Evolutionary conservation across 495 filamentous ascomycete genomes (phyloP).

Genomic region (Penicillium macrosclerotiorum): DNA sequence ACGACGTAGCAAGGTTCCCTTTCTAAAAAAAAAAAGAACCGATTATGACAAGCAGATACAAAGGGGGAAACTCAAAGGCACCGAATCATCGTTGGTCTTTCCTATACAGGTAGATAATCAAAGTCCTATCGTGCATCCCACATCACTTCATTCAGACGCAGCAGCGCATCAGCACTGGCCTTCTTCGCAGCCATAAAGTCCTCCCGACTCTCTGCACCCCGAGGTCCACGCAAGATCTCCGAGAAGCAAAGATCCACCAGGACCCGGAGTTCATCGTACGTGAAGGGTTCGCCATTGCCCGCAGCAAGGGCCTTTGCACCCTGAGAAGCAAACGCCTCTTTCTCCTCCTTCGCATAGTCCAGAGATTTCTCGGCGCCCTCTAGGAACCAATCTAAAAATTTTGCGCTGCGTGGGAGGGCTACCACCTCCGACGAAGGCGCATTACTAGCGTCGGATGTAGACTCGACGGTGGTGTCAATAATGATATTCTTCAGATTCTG

Average conservation of each 20-base stretch:
- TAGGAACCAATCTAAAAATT: constrained; percentile 78
- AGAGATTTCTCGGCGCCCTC: constrained; percentile 71
- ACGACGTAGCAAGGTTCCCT: too few relatives aligned
- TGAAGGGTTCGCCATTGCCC: constrained; percentile 55
- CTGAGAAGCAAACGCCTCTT: constrained; percentile 37
- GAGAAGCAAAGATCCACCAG: constrained; percentile 85
- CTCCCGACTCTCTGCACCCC: constrained; percentile 66
- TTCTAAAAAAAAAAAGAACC: background rate
- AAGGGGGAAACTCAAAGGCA: too few relatives aligned
- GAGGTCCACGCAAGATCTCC: constrained; percentile 59
- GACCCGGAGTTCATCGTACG: constrained; percentile 78
- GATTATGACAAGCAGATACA: too few relatives aligned
- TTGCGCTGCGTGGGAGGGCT: constrained; percentile 64
- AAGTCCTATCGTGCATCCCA: constrained; percentile 54
- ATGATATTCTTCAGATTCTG: constrained; percentile 93
- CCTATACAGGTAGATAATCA: too few relatives aligned
- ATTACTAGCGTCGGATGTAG: background rate
- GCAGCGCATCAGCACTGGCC: constrained; percentile 69
- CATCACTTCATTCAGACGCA: constrained; percentile 76
- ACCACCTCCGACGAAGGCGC: constrained; percentile 45
- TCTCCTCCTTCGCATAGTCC: constrained; percentile 59
- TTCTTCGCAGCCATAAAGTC: constrained; percentile 70
- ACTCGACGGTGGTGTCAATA: constrained; percentile 25
- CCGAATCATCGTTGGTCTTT: too few relatives aligned
- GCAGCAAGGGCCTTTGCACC: constrained; percentile 36